phyloP scores from a whole-genome alignment of 1,284 basidiomycete species.

The Boletus semigastroideus region DNA sequence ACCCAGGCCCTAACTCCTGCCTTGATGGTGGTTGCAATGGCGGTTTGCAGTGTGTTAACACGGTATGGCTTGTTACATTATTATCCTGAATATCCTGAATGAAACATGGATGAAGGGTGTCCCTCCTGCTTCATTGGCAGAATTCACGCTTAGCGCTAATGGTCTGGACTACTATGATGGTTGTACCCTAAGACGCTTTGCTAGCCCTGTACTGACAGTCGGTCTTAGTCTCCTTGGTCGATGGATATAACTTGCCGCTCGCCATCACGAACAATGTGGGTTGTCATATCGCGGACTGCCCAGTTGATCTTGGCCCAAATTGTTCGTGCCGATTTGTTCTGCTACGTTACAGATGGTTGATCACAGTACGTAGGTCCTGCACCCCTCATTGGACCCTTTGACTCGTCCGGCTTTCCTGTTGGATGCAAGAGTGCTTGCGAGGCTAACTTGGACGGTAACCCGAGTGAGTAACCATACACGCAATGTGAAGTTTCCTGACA shows the following conservation, averaged over 20 bases:
- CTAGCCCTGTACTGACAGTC: neutral
- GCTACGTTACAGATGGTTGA: neutral
- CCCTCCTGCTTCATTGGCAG: conserved; percentile 60
- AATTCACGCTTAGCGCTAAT: conserved; percentile 47
- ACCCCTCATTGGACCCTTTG: conserved; percentile 41
- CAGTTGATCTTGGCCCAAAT: conserved; percentile 42
- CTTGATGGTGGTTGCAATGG: conserved; percentile 58
- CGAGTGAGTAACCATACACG: conserved; percentile 27
- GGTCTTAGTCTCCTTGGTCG: conserved; percentile 41
- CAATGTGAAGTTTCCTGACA: neutral
- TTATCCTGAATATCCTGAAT: neutral
- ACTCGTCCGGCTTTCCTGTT: conserved; percentile 41
- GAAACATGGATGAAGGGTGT: conserved; percentile 41
- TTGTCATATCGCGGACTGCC: conserved; percentile 42
- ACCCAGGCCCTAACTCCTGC: conserved; percentile 55
- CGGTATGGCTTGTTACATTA: conserved; percentile 35
- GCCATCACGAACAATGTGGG: conserved; percentile 40
- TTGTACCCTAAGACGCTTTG: conserved; percentile 1
- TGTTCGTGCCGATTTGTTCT: conserved; percentile 30
- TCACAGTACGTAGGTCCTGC: conserved; percentile 36
- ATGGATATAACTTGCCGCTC: conserved; percentile 50
- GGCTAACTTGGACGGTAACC: conserved; percentile 42
- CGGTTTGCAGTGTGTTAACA: conserved; percentile 53
- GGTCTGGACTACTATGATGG: conserved; percentile 31
- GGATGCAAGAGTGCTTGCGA: conserved; percentile 54